Percentiles rank a stretch among this genome's conserved stretches.
phyloP scores from a whole-genome alignment of 176 grass and related monocot genomes.

The Neostapfia colusana region DNA sequence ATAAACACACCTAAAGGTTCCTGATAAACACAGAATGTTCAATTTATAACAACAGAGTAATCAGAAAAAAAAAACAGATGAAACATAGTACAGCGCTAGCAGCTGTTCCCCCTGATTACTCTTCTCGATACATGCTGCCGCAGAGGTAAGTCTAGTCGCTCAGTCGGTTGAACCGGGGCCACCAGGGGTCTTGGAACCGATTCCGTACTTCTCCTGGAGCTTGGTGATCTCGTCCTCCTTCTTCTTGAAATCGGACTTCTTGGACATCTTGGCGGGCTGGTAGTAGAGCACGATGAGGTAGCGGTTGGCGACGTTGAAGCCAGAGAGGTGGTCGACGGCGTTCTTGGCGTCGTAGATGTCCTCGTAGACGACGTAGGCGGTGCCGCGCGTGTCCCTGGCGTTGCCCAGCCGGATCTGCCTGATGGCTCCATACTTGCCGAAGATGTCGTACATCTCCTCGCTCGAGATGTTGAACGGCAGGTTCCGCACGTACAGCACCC shows the following conservation, averaged over 20 bases:
- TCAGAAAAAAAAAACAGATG: neutral
- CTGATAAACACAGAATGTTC: slow-evolving; percentile 11
- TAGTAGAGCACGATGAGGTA: slow-evolving; percentile 99
- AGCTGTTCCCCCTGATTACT: slow-evolving; percentile 1
- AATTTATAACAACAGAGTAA: slow-evolving; percentile 22
- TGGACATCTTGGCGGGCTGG: slow-evolving; percentile 93
- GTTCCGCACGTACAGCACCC: slow-evolving; percentile 95
- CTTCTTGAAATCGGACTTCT: slow-evolving; percentile 91
- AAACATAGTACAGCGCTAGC: neutral
- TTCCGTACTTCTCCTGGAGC: slow-evolving; percentile 92
- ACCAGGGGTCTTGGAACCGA: slow-evolving; percentile 54
- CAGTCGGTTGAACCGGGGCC: slow-evolving; percentile 30
- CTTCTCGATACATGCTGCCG: neutral
- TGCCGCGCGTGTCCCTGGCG: slow-evolving; percentile 90
- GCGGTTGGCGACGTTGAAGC: slow-evolving; percentile 99
- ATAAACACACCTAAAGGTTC: neutral
- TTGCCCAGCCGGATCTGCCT: slow-evolving; percentile 95
- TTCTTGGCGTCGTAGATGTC: slow-evolving; percentile 99
- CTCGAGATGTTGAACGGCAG: slow-evolving; percentile 99
- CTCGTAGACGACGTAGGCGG: slow-evolving; percentile 98
- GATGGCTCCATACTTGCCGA: slow-evolving; percentile 98
- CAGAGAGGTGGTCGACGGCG: slow-evolving; percentile 97
- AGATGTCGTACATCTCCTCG: slow-evolving; percentile 99
- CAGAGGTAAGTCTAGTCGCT: neutral
- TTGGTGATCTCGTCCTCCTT: slow-evolving; percentile 89